These are phyloP conservation scores for Neurospora tetrasperma DNA, from an alignment of 495 filamentous ascomycete species.

Conservation along the genomic window DNA sequence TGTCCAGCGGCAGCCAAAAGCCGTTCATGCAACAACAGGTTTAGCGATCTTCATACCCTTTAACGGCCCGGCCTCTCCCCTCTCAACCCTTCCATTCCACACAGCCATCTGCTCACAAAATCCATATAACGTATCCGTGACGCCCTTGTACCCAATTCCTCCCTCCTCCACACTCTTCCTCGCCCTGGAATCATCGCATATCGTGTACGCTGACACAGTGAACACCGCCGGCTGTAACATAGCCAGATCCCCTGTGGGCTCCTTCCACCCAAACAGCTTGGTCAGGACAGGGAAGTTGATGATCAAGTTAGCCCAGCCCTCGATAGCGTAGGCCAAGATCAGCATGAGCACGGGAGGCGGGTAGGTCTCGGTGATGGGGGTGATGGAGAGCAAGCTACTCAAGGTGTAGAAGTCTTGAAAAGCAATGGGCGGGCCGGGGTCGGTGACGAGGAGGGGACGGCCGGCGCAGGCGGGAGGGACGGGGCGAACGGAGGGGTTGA, in stretches of 20 bases:
- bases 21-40: neutral
- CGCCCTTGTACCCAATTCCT: constrained; percentile 40
- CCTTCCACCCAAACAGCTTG: constrained; percentile 24
- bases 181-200: constrained; percentile 40
- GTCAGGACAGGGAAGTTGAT: constrained; percentile 23
- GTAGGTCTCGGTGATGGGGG: constrained; percentile 21
- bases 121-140: constrained; percentile 38
- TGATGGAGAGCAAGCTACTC: constrained; percentile 11
- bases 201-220: constrained; percentile 28
- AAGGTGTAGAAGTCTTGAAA: constrained; percentile 26
- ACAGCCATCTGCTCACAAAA: constrained; percentile 40
- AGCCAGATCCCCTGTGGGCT: constrained; percentile 24
- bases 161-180: constrained; percentile 36
- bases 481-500: constrained; percentile 15
- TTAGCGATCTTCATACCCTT: neutral
- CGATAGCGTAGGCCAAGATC: constrained; percentile 37
- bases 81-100: constrained; percentile 32
- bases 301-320: constrained; percentile 27
- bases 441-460: constrained; percentile 32
- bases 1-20: neutral
- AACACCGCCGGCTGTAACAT: constrained; percentile 44
- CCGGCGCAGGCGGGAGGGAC: constrained; percentile 31
- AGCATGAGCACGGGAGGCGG: constrained; percentile 36
- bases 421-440: constrained; percentile 23
- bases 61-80: neutral